Conservation (phyloP, 257 asterid species). For the Nicotiana obtusifolia region DNA sequence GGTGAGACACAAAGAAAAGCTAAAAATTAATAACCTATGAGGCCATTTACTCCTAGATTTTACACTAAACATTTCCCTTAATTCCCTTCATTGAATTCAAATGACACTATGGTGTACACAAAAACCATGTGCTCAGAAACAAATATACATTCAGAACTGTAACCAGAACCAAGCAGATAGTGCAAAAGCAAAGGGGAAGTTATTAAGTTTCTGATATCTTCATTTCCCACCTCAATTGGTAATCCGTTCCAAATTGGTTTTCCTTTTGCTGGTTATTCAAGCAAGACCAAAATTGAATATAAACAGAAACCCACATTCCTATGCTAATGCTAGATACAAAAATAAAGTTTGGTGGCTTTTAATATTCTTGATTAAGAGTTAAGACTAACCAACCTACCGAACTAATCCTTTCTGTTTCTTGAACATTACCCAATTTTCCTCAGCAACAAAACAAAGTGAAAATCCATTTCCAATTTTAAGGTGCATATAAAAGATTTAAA, state of each 20-base stretch:
- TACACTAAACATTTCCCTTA: neutral
- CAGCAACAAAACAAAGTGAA: neutral
- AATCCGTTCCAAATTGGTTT: neutral
- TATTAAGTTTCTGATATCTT: neutral
- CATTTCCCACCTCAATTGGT: neutral
- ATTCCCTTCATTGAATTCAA: neutral
- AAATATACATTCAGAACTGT: too few relatives aligned
- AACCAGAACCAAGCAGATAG: neutral
- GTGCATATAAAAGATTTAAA: neutral
- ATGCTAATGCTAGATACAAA: neutral
- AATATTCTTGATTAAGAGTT: neutral
- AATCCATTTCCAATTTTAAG: too few relatives aligned
- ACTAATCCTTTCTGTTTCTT: neutral
- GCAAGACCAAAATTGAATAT: neutral
- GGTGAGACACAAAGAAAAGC: neutral
- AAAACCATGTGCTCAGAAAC: neutral
- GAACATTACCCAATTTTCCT: neutral
- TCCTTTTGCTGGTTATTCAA: neutral
- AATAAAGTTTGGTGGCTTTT: neutral
- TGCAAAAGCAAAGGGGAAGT: neutral
- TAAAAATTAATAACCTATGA: neutral
- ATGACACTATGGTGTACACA: neutral
- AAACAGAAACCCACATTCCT: neutral
- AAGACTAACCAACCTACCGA: neutral
- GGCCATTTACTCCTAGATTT: neutral